Base-by-base conservation (phyloP, 768 basidiomycete genomes). In the Russula olivacea region DNA sequence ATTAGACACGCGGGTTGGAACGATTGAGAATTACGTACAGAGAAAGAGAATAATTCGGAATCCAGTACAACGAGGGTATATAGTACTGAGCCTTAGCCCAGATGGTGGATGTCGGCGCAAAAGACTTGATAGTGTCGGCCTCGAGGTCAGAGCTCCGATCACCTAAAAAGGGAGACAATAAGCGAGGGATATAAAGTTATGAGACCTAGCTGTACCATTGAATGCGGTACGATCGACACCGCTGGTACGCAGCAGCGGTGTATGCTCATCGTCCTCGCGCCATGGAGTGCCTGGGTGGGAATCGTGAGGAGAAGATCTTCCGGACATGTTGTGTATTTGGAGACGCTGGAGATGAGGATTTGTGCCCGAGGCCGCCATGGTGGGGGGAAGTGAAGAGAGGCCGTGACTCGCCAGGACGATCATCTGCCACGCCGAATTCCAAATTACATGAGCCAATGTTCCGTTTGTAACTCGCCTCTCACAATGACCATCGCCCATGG, bases 31-130 rank as follows among this genome's bases (percentile, higher is more conserved):
- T 34, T 50, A 76, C 88, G 65, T 70, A 89, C 88, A 86, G 74
- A 21, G 85, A 84, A 17, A 80, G 68, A 0, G 84, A 83, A 68
- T 93, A 93, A 59, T 81, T 78, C 7, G 91, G 91, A 64, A 93
- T 87, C 91, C 91, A 93, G 34, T 81, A 77, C 11, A 80, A 80
- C 1, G 87, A 87, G 3, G 91, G 91, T 58, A 93, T 78, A 64
- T 93, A 93, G 71, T 93, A 93, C 68, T 79, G 80, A 36, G 86
- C 70, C 69, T 82, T 84, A 43, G 73, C 76, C 66, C 80, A 74
- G 2, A n/a, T 21, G 11, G 68, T 41, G 32, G 54, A 55, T 45
- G 58, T 34, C 32, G 28, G 48, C 8, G 9, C 5, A 8, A 38
- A 25, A 17, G 63, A 40, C 48, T 64, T 64, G 15, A 50, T 28